Base-by-base conservation (phyloP, 148 eudicot species). In the Vaccinium corymbosum region DNA sequence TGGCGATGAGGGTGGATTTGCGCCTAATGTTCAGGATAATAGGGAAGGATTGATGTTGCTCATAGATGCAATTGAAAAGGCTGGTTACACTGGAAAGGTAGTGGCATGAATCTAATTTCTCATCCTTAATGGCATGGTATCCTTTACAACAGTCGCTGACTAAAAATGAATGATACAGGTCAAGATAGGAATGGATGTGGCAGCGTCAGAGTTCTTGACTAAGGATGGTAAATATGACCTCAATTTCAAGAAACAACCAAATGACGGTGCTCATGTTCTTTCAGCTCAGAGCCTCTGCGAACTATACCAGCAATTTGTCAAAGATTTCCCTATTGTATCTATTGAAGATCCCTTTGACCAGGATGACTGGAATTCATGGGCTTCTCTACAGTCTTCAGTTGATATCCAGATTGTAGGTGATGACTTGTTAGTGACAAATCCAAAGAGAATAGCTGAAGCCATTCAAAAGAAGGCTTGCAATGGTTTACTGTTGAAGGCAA, bases 321-420 rank as follows among this genome's bases (percentile, higher is more conserved):
- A 89, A 62, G 99, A 97, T 83, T 97, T 94, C 81, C 99, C 99
- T 13, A 93, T 97, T 80, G 97, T 97, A 68, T 97, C 99, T 35
- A 97, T 97, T 89, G 99, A 97, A 90, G 99, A 97, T 89, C 99
- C 99, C 70, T 97, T 97, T 90, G 99, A 97, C 89, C 99, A 97
- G 87, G 99, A 97, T 86, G 99, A 97, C 86, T 97, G 99, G 99
- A 90, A 85, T 71, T 93, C 98, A 19, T 97, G 98, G 98, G 75
- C 97, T 86, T 89, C 94, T 38, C 89, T 97, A 77, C 95, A 85
- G 78, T 94, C 98, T 83, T 91, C 93, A 56, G 98, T 97, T 77
- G 95, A 90, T 84, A 94, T 97, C 81, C 99, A 97, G 87, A 76
- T 97, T 83, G 99, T 97, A 10, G 99, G 99, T 85, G 99, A 97